These are phyloP conservation scores for Ceratobasidium sp. DNA, from an alignment of 1,284 basidiomycete genomes.

Conservation along the genomic window DNA sequence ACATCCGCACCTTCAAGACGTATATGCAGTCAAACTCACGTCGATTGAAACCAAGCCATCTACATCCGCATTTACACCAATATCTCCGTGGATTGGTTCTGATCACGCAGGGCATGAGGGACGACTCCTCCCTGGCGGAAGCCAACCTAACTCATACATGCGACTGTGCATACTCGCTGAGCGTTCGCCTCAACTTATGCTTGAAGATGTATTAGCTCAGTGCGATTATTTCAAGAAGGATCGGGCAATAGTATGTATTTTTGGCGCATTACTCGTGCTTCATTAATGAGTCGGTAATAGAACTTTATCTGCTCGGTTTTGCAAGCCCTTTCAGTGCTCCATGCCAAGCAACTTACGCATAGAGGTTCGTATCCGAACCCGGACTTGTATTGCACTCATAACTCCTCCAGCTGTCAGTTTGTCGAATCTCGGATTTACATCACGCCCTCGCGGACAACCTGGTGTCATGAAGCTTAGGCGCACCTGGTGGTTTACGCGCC, in stretches of 20 bases:
- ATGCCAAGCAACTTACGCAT: conserved; percentile 35
- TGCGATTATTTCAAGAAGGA: conserved; percentile 31
- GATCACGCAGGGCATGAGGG: conserved; percentile 5
- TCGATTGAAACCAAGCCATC: conserved; percentile 7
- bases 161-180: conserved; percentile 32
- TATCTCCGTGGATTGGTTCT: conserved; percentile 7
- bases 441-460: conserved; percentile 27
- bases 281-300: not conserved
- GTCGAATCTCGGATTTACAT: conserved; percentile 32
- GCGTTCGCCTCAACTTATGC: conserved; percentile 29
- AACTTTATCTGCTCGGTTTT: conserved; percentile 22
- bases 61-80: conserved; percentile 5
- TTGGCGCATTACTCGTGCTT: not conserved
- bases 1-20: conserved; percentile 23
- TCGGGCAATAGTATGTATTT: conserved; percentile 24
- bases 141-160: conserved; percentile 14
- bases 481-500: conserved; percentile 54
- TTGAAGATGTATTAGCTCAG: conserved; percentile 29
- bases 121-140: conserved; percentile 6
- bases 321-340: conserved; percentile 26
- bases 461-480: conserved; percentile 35
- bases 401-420: conserved; percentile 24
- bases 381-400: not conserved
- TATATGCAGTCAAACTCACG: conserved; percentile 28
- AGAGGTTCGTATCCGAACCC: conserved; percentile 19